phyloP scores from a whole-genome alignment of 1,139 yeast genomes.

The Geotrichum citri-aurantii region DNA sequence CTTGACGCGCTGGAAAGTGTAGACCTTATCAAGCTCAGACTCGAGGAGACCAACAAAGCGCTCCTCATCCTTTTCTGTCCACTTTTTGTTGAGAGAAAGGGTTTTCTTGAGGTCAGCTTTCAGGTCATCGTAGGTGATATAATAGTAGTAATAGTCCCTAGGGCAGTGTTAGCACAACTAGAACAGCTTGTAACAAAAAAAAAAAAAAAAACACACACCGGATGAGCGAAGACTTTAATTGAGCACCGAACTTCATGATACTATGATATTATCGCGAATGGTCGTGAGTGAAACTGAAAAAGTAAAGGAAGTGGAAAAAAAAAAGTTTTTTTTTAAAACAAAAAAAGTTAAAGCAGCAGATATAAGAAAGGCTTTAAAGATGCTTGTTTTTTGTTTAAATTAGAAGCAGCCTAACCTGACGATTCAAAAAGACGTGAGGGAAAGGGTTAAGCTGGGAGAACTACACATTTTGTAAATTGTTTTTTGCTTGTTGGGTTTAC shows the following conservation, averaged over 20 bases:
- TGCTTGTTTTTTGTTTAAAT: neutral
- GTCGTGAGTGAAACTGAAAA: neutral
- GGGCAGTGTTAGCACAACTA: neutral
- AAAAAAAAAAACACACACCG: constrained; percentile 1
- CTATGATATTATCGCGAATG: neutral
- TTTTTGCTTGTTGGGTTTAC: neutral
- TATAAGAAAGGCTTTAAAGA: neutral
- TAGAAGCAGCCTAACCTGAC: neutral
- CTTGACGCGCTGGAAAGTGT: constrained; percentile 81
- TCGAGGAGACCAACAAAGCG: constrained; percentile 70
- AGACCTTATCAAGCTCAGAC: constrained; percentile 82
- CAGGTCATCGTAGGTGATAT: constrained; percentile 83
- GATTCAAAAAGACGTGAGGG: neutral
- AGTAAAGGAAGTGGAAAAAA: neutral
- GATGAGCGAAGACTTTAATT: constrained; percentile 39
- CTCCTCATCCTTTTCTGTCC: constrained; percentile 79
- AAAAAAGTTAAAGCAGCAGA: neutral
- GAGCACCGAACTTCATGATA: constrained; percentile 41
- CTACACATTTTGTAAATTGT: neutral
- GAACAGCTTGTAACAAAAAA: neutral
- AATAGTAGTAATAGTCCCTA: constrained; percentile 77
- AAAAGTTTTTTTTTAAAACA: neutral
- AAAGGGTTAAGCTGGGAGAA: neutral
- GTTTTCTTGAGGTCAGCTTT: constrained; percentile 72
- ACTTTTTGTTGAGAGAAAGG: constrained; percentile 46